Evolutionary conservation across 176 grass and related monocot species (phyloP), one percentile per base, ranked within the genome.

Genomic region (Lolium perenne): DNA sequence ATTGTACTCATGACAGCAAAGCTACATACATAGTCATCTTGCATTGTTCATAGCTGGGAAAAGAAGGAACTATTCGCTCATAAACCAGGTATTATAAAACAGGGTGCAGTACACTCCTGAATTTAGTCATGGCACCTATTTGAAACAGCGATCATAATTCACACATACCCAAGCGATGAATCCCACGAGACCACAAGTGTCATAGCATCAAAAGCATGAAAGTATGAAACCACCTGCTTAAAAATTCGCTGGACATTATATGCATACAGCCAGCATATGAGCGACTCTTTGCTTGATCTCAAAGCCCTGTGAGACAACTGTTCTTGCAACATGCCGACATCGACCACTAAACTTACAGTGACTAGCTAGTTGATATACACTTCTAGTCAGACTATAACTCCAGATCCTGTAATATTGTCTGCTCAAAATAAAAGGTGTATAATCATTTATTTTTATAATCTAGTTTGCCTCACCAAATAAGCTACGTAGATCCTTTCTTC

Each of bases 291-390:
- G 50, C 17, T 47, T 74, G 26, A 38, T 76, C 74, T 54, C 14
- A 14, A n/a, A 77, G 17, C 29, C 18, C 15, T 29, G 40, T 4
- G 5, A 74, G 2, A 26, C 6, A 49, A n/a, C 72, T 60, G 59
- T 48, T 13, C 18, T 14, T 71, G 51, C 41, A 35, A 53, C 87
- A 79, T 75, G 32, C 3, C 25, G 46, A 26, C 73, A 83, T 80
- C 55, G 4, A 74, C 0, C 46, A 65, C 35, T 64, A 43, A 73
- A 79, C 26, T 45, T 80, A 7, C 54, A 72, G n/a, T 72, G 56
- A 84, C 49, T 38, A 53, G 14, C 45, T 23, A 74, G 65, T 64
- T 46, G 7, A 17, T 57, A 57, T 15, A 57, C 18, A 57, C 55
- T 57, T 57, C 17, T 29, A 72, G 41, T 59, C 25, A 51, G 29